Evolutionary conservation across 225 moss, liverwort and hornwort genomes (phyloP), one percentile per base, ranked within the genome.

Genomic region (Physcomitrium patens): DNA sequence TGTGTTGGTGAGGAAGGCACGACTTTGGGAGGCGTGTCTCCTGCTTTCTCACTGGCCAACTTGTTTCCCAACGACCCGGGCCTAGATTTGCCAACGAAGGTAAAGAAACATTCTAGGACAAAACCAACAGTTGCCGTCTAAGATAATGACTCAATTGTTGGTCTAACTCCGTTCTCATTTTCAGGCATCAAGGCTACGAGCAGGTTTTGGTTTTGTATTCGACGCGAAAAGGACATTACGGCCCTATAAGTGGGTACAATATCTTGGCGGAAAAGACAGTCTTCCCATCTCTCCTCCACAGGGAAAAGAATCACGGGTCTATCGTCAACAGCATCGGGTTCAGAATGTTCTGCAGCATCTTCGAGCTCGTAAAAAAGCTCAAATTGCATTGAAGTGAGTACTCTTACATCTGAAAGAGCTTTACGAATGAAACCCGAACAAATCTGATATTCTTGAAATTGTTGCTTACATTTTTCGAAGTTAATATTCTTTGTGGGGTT

Each of bases 51-150:
- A 24, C 72, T 99, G 71, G 84, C 86, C 53, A 95, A 99, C 79
- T 85, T 99, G 67, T 95, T 99, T 62, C 84, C 89, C 60, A 90
- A 99, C 83, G 99, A 95, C 80, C 79, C 78, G n/a, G 99, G 99
- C 16, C 72, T 93, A 67, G 91, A 95, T 60, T 79, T 93, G 67
- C 99, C 99, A 49, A 82, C 68, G 70, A 92, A 95, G 86, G 99
- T 99, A 73, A 47, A 28, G 67, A 76, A 44, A 37, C 31, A 7
- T 37, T 37, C 31, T 37, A 37, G 99, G 93, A 77, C 79, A 76
- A 16, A 95, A 95, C 16, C 74, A 92, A 67, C 90, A 95, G 63
- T 79, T 93, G 67, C 99, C 99, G 45, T 82, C 68, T 73, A 92
- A 95, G 86, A 93, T 95, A 73, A 47, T 37, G 31, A 57, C 23